Percentiles rank a stretch among this genome's conserved stretches.
Evolutionary conservation across 192 early-diverging fungal genomes (phyloP).

Genomic region (Backusella parvicylindrica): DNA sequence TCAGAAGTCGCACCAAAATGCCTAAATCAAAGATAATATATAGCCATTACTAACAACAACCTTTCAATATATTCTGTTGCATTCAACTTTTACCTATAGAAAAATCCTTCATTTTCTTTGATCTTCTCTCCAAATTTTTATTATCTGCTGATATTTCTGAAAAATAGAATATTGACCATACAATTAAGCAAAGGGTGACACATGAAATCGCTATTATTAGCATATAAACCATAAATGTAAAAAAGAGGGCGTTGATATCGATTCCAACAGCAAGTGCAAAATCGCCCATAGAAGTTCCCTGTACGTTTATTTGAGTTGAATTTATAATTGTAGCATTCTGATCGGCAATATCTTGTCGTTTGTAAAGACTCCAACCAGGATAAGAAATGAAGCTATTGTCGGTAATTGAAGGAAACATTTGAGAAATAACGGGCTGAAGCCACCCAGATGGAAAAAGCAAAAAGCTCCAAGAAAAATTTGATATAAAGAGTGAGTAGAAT

Average conservation of each 20-base stretch:
- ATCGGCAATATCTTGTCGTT: neutral
- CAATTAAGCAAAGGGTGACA: conserved; percentile 12
- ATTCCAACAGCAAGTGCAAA: conserved; percentile 24
- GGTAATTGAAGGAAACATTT: neutral
- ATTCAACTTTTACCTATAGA: conserved; percentile 6
- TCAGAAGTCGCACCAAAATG: conserved; percentile 35
- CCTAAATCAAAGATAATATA: conserved; percentile 22
- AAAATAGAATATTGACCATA: conserved; percentile 2
- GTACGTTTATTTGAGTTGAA: conserved; percentile 1
- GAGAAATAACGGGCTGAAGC: neutral
- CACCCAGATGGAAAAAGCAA: conserved; percentile 7
- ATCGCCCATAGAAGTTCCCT: conserved; percentile 28
- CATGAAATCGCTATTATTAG: conserved; percentile 15
- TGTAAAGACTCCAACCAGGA: neutral
- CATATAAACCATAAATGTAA: conserved; percentile 20
- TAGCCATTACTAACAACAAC: neutral
- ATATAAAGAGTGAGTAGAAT: conserved; percentile 44
- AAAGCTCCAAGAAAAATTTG: conserved; percentile 46
- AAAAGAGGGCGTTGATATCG: conserved; percentile 21
- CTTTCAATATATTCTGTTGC: neutral
- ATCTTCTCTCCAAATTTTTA: neutral
- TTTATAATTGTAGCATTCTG: neutral
- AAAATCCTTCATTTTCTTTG: conserved; percentile 5
- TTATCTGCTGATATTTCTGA: neutral
- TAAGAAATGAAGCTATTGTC: neutral